Conservation (phyloP, 2,329 filamentous ascomycete species). For the Tolypocladium paradoxum region DNA sequence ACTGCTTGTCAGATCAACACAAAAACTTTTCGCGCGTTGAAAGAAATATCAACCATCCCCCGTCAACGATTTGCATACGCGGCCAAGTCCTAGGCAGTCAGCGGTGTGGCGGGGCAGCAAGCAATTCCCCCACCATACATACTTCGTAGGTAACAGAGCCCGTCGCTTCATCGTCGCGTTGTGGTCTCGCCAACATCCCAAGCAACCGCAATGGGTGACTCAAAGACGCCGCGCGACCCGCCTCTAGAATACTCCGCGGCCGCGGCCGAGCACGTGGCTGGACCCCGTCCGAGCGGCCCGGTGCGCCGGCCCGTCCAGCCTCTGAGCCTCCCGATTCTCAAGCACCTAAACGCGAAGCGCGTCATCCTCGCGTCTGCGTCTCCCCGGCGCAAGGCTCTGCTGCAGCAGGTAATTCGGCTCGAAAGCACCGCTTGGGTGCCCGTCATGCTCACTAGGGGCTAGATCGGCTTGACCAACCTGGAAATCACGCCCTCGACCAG, state of each 20-base stretch:
- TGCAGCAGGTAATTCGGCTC: constrained; percentile 48
- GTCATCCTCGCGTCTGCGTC: constrained; percentile 87
- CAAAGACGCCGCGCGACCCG: constrained; percentile 23
- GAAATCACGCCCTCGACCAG: constrained; percentile 77
- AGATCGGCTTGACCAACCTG: constrained; percentile 71
- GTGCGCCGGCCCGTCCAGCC: constrained; percentile 46
- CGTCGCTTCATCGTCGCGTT: neutral
- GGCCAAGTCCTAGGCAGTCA: neutral
- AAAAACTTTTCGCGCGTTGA: neutral
- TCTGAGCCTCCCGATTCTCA: constrained; percentile 70
- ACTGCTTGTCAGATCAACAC: neutral
- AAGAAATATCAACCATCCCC: neutral
- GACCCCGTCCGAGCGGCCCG: constrained; percentile 18
- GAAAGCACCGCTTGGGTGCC: neutral
- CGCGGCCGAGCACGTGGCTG: constrained; percentile 23
- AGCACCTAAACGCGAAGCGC: constrained; percentile 63
- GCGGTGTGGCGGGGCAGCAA: neutral
- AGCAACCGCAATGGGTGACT: constrained; percentile 15
- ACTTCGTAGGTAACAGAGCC: neutral
- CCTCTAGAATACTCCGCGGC: constrained; percentile 36
- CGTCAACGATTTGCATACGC: neutral
- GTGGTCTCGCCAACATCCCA: neutral
- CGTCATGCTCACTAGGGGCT: constrained; percentile 8
- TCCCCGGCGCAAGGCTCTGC: constrained; percentile 70
- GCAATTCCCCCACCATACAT: neutral